These are phyloP conservation scores for Eucalyptus cloeziana DNA, from an alignment of 345 rosid genomes.

Conservation along the genomic window DNA sequence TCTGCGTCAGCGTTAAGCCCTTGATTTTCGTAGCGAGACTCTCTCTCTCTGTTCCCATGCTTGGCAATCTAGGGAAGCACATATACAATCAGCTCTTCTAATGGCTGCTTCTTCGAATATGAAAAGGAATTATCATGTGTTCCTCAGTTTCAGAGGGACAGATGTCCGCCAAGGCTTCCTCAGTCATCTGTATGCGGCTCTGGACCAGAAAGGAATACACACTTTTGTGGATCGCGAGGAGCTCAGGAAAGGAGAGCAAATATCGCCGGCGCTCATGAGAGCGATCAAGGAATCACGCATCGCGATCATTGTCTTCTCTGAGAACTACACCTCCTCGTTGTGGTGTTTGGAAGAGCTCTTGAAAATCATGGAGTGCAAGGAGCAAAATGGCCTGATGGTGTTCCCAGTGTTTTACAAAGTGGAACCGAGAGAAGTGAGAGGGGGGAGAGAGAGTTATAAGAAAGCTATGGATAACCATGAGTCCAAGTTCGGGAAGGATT, in stretches of 20 bases:
- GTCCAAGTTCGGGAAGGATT: too few relatives aligned
- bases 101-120: too few relatives aligned
- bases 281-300: neutral
- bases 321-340: rapidly evolving
- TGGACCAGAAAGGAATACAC: neutral
- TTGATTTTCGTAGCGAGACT: too few relatives aligned
- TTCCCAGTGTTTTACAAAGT: too few relatives aligned
- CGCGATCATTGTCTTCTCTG: neutral
- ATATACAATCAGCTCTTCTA: rapidly evolving
- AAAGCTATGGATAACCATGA: too few relatives aligned
- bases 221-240: neutral
- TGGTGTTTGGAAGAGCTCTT: too few relatives aligned
- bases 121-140: neutral
- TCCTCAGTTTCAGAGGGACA: neutral
- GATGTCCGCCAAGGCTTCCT: neutral
- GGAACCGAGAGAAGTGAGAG: too few relatives aligned
- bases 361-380: too few relatives aligned
- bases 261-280: neutral
- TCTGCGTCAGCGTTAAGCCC: too few relatives aligned
- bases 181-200: neutral
- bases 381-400: rapidly evolving
- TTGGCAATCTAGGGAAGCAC: too few relatives aligned
- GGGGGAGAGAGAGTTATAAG: rapidly evolving
- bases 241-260: neutral
- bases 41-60: too few relatives aligned